A percentile compares a stretch with the other conserved stretches of the same genome.
Evolutionary conservation across 2,329 filamentous ascomycete species (phyloP).

Genomic region (Sporothrix sp.): DNA sequence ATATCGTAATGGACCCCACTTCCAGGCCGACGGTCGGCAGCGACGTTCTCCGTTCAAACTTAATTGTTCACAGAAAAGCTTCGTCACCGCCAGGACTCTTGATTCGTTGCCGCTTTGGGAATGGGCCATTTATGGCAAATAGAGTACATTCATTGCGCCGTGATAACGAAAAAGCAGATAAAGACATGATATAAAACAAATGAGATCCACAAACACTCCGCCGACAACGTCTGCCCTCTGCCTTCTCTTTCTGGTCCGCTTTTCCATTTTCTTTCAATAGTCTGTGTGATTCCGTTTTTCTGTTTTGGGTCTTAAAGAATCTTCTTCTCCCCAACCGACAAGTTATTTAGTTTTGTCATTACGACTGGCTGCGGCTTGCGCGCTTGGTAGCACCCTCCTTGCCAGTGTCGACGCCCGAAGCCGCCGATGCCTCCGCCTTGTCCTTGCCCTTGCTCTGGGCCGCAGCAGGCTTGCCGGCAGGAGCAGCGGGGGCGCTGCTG

Average conservation of each 20-base stretch:
- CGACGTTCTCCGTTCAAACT: no score
- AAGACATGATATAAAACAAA: neutral
- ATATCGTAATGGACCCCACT: no score
- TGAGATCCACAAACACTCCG: neutral
- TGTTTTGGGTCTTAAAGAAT: no score
- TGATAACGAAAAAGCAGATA: neutral
- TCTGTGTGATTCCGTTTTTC: neutral
- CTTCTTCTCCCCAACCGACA: no score
- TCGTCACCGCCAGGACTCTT: neutral
- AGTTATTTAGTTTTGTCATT: no score
- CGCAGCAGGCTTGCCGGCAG: constrained; percentile 60
- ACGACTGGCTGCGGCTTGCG: constrained; percentile 44
- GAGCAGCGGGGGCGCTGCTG: constrained; percentile 54
- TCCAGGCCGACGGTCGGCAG: no score
- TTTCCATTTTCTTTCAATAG: neutral
- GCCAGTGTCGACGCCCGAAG: constrained; percentile 54
- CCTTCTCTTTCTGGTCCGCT: neutral
- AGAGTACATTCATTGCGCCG: constrained; percentile 12
- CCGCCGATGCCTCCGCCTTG: constrained; percentile 47
- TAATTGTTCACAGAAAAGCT: neutral
- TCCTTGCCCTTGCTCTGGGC: constrained; percentile 58
- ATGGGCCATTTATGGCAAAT: neutral
- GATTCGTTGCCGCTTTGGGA: neutral
- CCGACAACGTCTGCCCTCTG: neutral
- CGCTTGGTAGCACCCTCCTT: constrained; percentile 61